phyloP scores from a whole-genome alignment of 176 grass and related monocot genomes.

The Pharus latifolius region DNA sequence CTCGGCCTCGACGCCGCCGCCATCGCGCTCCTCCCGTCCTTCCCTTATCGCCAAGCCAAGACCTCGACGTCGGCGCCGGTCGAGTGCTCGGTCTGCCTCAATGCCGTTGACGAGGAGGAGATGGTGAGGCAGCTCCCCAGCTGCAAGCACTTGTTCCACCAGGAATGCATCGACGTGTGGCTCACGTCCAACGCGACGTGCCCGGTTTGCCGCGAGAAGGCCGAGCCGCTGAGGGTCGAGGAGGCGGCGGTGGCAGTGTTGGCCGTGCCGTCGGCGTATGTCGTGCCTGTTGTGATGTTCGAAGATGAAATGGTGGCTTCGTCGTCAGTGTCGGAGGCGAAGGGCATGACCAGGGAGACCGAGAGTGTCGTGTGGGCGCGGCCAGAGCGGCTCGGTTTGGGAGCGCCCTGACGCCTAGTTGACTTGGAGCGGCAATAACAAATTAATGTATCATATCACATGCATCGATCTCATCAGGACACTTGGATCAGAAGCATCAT shows the following conservation, averaged over 20 bases:
- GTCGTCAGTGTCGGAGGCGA: neutral
- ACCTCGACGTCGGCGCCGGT: neutral
- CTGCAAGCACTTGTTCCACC: slow-evolving; percentile 58
- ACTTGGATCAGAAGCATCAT: too few species aligned
- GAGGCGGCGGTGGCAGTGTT: neutral
- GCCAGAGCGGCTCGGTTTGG: neutral
- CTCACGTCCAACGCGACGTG: slow-evolving; percentile 43
- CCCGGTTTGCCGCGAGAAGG: slow-evolving; percentile 50
- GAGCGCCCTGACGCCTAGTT: neutral
- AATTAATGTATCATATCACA: neutral
- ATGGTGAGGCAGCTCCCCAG: slow-evolving; percentile 38
- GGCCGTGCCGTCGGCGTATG: neutral
- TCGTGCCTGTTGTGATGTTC: neutral
- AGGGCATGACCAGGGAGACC: neutral
- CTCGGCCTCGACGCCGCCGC: slow-evolving; percentile 39
- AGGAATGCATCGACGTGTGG: slow-evolving; percentile 58
- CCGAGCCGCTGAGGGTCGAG: slow-evolving; percentile 8
- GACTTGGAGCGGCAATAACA: slow-evolving; percentile 32
- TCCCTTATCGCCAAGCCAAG: slow-evolving; percentile 3
- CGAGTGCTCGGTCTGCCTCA: slow-evolving; percentile 66
- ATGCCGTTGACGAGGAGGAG: slow-evolving; percentile 42
- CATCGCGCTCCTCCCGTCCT: slow-evolving; percentile 54
- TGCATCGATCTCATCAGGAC: neutral
- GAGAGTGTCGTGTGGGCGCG: neutral
- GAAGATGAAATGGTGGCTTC: neutral